Evolutionary conservation across 2,329 filamentous ascomycete species (phyloP).

Genomic region (Thielaviopsis cerberus): DNA sequence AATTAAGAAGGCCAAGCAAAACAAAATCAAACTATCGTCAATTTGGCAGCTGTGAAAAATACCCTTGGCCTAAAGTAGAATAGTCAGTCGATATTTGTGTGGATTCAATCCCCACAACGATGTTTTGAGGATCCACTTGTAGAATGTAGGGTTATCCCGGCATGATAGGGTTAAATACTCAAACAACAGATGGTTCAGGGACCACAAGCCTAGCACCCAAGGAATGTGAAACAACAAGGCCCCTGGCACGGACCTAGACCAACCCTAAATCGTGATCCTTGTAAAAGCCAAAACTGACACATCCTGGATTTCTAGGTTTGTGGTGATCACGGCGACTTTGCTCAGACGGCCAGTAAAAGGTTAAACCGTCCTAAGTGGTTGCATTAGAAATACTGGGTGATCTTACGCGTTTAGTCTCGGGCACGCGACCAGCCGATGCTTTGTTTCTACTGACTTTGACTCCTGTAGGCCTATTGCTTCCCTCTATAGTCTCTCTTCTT

Average conservation of each 20-base stretch:
- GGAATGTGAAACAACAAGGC: background rate
- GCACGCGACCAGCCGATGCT: background rate
- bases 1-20: background rate
- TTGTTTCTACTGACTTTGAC: background rate
- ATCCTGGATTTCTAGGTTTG: background rate
- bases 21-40: background rate
- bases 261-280: background rate
- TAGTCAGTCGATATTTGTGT: background rate
- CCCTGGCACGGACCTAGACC: background rate
- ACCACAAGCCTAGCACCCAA: background rate
- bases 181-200: too few species aligned
- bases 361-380: background rate
- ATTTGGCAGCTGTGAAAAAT: background rate
- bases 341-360: background rate
- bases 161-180: background rate
- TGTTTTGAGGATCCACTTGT: background rate
- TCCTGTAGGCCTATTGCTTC: background rate
- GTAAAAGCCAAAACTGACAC: background rate
- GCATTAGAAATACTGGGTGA: background rate
- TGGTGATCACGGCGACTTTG: background rate
- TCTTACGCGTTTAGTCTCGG: background rate
- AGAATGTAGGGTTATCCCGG: background rate
- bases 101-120: background rate
- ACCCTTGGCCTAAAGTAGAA: background rate
- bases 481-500: too few species aligned